Base-by-base conservation (phyloP, 2,329 filamentous ascomycete genomes). In the Verticillium tricorpus region DNA sequence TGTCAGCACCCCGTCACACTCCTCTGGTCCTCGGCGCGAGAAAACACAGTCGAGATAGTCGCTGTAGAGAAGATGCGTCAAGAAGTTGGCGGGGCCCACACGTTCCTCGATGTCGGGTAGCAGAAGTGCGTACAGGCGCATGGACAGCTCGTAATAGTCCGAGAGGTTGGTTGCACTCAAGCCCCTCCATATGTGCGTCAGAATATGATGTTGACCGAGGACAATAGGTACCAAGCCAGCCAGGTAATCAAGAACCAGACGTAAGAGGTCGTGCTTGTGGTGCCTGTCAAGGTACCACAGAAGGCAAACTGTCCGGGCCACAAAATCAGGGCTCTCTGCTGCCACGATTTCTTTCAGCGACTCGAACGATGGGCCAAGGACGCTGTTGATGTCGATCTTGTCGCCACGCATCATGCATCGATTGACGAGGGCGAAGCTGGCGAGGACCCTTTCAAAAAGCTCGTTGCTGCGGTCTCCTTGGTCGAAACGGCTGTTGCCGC, bases 221-320 rank as follows among this genome's bases (percentile, higher is more conserved):
- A 74, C 67, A 25, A 71, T 72, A 34, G 69, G 69, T 3, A 75
- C 67, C 34, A 74, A 61, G 19, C 65, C 67, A 12, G 66, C 62
- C 11, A 76, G 68, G 37, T 74, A 73, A 32, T 72, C 67, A 58
- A 73, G 66, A 19, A 76, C 70, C 15, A 76, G 64, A 2, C 68
- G 65, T 12, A 73, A 67, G 1, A 76, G 66, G 60, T 74, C 72
- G 11, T 72, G 68, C 32, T 72, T 71, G 61, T 73, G 69, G 57
- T 74, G 72, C 2, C 69, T 68, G 22, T 74, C 67, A 19, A 76
- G 73, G 31, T 74, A 74, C 71, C 73, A 73, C 9, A 75, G 59
- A n/a, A 76, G 66, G 37, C 71, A 74, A 2, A 73, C 67, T n/a
- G 70, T 74, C 12, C 73, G 69, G 1, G 69, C 69, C 52, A 70